Conservation (phyloP, 164 flowering plant genomes). For the Kalanchoe fedtschenkoi region DNA sequence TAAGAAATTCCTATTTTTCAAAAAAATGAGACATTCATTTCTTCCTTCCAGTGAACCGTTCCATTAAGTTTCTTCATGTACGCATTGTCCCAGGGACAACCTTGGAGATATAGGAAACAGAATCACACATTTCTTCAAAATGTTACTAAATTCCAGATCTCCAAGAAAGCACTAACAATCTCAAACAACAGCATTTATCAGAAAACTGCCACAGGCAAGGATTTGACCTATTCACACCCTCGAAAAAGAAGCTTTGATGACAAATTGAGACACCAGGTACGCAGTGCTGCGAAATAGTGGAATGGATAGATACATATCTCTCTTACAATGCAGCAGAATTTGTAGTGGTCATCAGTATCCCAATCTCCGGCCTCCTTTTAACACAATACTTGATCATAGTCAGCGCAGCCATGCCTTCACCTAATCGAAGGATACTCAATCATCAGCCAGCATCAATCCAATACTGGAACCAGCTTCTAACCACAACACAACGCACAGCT, state of each 20-base stretch:
- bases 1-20: too few species aligned
- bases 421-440: constrained; percentile 16
- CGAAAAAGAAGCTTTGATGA: background rate
- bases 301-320: background rate
- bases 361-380: constrained; percentile 40
- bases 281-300: background rate
- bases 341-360: constrained; percentile 76
- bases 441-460: background rate
- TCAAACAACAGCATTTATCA: background rate
- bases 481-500: background rate
- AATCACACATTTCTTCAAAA: background rate
- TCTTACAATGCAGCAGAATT: constrained; percentile 76
- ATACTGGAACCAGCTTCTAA: background rate
- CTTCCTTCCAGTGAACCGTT: background rate
- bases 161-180: background rate
- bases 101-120: too few species aligned
- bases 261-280: background rate
- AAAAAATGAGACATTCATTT: background rate
- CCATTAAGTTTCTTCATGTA: background rate
- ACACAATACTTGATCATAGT: constrained; percentile 65
- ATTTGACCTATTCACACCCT: background rate
- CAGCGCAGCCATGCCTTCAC: constrained; percentile 88
- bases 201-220: background rate
- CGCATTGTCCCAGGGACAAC: too few species aligned
- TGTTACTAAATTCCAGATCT: background rate